Evolutionary conservation across 1,284 basidiomycete genomes (phyloP), one percentile per base, ranked within the genome.

Genomic region (Malassezia psittaci): DNA sequence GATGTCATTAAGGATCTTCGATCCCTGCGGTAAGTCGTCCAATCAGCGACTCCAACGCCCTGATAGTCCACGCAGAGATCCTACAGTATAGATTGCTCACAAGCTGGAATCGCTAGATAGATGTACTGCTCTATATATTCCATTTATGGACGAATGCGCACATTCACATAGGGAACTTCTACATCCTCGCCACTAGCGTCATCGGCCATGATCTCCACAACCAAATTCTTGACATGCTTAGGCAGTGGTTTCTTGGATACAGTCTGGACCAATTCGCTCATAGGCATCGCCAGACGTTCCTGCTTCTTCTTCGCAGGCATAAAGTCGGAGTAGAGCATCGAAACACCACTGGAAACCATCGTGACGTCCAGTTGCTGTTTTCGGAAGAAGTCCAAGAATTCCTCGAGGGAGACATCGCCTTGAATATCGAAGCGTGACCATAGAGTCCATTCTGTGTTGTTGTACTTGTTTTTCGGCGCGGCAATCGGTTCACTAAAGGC

Each of bases 401-500:
- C 85, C 70, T 85, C 81, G 61, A 99, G 80, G 11, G 90, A 89
- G 9, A 90, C 87, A 76, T 99, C 85, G 68, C 85, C 83, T 66
- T 84, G 81, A 77, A 99, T 87, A 76, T 90, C 86, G 79, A 99
- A 90, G 47, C 68, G 63, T 42, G 96, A 90, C 94, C 94, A 99
- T 35, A 99, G 82, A 3, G 94, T 98, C 93, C 94, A 99, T 66
- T 94, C 89, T 79, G 78, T 64, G 83, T 84, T 76, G 59, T 72
- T 63, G 58, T 75, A 77, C 60, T 67, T 70, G 52, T 66, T 54
- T 60, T 66, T 66, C 32, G 62, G 61, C n/a, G 93, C 90, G 3
- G 84, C 85, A 63, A 99, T 90, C 18, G 94, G 94, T 72, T 99
- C 94, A 1, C 90, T 96, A 81, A 98, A 99, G 21, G 90, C 94